phyloP scores from a whole-genome alignment of 2,329 filamentous ascomycete species.

The Ambrosiella cleistominuta region DNA sequence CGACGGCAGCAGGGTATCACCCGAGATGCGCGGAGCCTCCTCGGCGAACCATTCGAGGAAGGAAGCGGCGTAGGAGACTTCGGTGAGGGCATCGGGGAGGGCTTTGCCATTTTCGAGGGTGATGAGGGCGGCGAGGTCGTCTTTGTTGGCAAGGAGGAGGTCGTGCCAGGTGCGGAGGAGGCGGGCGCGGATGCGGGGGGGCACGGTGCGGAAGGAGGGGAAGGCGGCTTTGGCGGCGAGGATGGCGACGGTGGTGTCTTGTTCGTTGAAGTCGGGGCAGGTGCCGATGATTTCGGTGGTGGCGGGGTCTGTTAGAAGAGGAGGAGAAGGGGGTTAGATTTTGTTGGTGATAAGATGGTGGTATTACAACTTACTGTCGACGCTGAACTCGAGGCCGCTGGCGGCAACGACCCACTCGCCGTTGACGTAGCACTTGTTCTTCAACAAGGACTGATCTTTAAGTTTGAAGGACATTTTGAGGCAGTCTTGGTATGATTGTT shows the following conservation, averaged over 20 bases:
- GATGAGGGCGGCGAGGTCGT: conserved; percentile 49
- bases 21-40: conserved; percentile 37
- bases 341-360: neutral
- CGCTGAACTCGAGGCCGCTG: conserved; percentile 57
- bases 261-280: conserved; percentile 53
- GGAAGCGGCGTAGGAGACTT: conserved; percentile 38
- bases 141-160: conserved; percentile 45
- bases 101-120: conserved; percentile 59
- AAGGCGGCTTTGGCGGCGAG: conserved; percentile 48
- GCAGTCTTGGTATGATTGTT: neutral
- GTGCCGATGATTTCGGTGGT: conserved; percentile 49
- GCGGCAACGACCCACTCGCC: conserved; percentile 58
- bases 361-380: conserved; percentile 32
- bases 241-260: conserved; percentile 54
- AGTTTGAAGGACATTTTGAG: conserved; percentile 24
- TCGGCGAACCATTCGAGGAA: conserved; percentile 50
- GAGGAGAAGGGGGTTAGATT: neutral
- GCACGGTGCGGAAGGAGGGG: conserved; percentile 40
- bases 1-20: conserved; percentile 34
- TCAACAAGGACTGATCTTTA: conserved; percentile 49
- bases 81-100: conserved; percentile 39
- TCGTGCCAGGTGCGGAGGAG: conserved; percentile 49
- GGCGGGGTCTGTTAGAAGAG: conserved; percentile 42
- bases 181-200: conserved; percentile 40
- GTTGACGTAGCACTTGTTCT: conserved; percentile 54